Evolutionary conservation across 1,284 basidiomycete genomes (phyloP).

Genomic region (Tilletiaria anomala): DNA sequence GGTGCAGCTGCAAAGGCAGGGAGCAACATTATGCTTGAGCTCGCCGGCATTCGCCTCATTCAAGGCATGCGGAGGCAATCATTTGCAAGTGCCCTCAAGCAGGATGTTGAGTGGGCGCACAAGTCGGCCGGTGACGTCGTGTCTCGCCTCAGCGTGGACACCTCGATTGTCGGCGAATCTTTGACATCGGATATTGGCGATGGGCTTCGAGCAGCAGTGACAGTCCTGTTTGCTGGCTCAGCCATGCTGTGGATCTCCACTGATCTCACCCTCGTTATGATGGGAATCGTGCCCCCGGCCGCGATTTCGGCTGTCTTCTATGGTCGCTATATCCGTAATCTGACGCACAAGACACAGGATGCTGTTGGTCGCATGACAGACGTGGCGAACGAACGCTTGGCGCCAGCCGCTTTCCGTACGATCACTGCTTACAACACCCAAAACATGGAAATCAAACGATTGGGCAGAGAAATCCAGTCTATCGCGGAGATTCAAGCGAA

Average conservation of each 20-base stretch:
- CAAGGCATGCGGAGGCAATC: slow-evolving; percentile 69
- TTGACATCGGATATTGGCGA: slow-evolving; percentile 41
- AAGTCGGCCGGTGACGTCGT: slow-evolving; percentile 85
- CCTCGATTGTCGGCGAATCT: slow-evolving; percentile 88
- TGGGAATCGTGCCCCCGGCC: slow-evolving; percentile 83
- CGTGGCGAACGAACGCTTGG: slow-evolving; percentile 75
- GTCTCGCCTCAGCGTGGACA: slow-evolving; percentile 77
- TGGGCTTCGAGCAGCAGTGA: slow-evolving; percentile 26
- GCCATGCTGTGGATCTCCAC: slow-evolving; percentile 94
- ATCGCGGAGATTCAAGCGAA: slow-evolving; percentile 67
- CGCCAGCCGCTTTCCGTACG: slow-evolving; percentile 63
- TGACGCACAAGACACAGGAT: slow-evolving; percentile 84
- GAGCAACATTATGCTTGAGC: slow-evolving; percentile 73
- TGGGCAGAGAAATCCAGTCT: slow-evolving; percentile 48
- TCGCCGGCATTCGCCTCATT: slow-evolving; percentile 73
- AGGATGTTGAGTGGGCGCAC: slow-evolving; percentile 68
- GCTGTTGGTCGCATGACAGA: slow-evolving; percentile 82
- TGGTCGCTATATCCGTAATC: slow-evolving; percentile 78
- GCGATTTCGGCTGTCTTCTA: slow-evolving; percentile 92
- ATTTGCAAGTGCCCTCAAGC: slow-evolving; percentile 63
- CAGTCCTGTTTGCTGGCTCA: slow-evolving; percentile 50
- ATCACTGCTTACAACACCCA: slow-evolving; percentile 75
- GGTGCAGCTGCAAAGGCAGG: slow-evolving; percentile 79
- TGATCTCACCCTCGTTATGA: slow-evolving; percentile 77
- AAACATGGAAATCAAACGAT: slow-evolving; percentile 53